phyloP scores from a whole-genome alignment of 2,329 filamentous ascomycete genomes.

The Alternaria conjuncta region DNA sequence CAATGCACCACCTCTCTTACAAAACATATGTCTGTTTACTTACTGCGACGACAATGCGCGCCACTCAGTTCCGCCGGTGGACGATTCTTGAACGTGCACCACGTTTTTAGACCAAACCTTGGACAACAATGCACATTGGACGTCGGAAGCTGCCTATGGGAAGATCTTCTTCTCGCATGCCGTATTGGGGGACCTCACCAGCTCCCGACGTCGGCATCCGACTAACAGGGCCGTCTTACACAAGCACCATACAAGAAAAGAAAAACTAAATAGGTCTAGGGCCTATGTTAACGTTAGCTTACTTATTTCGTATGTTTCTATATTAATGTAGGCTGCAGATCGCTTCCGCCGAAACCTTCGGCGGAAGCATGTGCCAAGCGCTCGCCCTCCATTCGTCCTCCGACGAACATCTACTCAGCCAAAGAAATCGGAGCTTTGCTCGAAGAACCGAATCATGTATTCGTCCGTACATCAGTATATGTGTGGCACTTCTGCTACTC shows the following conservation, averaged over 20 bases:
- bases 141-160: background rate
- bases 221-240: background rate
- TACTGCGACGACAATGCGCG: background rate
- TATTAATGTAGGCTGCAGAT: background rate
- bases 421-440: background rate
- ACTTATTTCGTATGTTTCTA: background rate
- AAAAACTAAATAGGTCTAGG: background rate
- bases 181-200: conserved; percentile 17
- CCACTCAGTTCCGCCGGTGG: background rate
- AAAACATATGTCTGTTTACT: background rate
- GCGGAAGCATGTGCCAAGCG: background rate
- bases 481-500: background rate
- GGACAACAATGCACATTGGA: background rate
- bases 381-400: background rate
- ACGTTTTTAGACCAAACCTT: background rate
- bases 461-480: background rate
- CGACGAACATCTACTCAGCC: background rate
- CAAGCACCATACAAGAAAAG: background rate
- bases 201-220: conserved; percentile 29
- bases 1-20: background rate
- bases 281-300: background rate
- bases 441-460: background rate
- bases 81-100: background rate
- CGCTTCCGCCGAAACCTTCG: background rate
- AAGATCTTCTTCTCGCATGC: background rate